Evolutionary conservation across 495 filamentous ascomycete species (phyloP), one percentile per base, ranked within the genome.

Genomic region (Hyaloscypha variabilis): DNA sequence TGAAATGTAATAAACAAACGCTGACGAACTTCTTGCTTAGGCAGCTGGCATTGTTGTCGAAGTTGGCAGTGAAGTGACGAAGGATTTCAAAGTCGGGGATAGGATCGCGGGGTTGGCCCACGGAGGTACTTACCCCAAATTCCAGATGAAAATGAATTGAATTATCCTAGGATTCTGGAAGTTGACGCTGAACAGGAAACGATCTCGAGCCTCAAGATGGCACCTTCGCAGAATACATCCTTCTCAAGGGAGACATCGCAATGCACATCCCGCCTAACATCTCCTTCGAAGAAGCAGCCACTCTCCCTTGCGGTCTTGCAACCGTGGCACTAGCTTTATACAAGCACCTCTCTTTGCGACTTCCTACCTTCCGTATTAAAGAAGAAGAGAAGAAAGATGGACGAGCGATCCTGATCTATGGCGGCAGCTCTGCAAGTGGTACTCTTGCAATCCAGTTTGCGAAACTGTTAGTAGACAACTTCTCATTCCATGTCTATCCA

Each of bases 391-490:
- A 66, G 49, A 52, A 51, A 29, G 28, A 30, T 3, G 42, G 36
- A 2, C 24, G 24, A 1, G 4, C 51, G 13, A 50, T 69, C 23
- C 29, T 69, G 14, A 65, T 69, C 24, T 69, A 58, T 23, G 67
- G 67, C 6, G 67, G 67, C 1, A 69, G 63, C 52, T 28, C 77
- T 17, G 66, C 66, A 26, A 64, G 61, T 1, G 66, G 61, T 2
- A 68, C 56, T 1, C 23, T 64, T 2, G 70, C 73, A 8, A 86
- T 89, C 56, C 89, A 90, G 68, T 78, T 90, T n/a, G 85, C 83
- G 10, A 72, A 72, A 0, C 80, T 81, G 51, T 53, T 6, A 10
- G 51, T 53, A 2, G 2, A 53, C 17, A 42, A 42, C 39, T 14
- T 42, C 14, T 42, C 2, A 6, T 42, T 10, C 30, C 30, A 34